A percentile compares a stretch with the other conserved stretches of the same genome.
phyloP scores from a whole-genome alignment of 2,329 filamentous ascomycete species.

The Ophiostoma tasmaniense region DNA sequence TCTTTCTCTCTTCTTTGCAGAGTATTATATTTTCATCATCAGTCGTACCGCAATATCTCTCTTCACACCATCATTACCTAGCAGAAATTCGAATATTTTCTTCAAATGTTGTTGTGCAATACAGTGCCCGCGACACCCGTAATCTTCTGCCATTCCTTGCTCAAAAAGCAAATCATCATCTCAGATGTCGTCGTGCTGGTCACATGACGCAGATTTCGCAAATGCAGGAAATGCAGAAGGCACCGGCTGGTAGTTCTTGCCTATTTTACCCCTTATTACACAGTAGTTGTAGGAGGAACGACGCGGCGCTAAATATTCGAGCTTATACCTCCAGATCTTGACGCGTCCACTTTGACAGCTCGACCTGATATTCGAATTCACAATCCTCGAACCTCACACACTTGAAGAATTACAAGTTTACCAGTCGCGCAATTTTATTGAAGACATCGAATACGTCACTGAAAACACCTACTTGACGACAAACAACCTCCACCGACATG shows the following conservation, averaged over 20 bases:
- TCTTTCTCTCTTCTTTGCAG: background rate
- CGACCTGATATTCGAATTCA: background rate
- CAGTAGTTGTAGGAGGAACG: background rate
- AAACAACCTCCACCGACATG: background rate
- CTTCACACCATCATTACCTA: background rate
- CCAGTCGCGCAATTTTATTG: background rate
- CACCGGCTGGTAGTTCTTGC: background rate
- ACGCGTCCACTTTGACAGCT: background rate
- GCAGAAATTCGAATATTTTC: background rate
- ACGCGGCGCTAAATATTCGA: background rate
- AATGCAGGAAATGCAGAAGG: background rate
- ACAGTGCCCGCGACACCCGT: too few relatives aligned
- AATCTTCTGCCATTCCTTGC: background rate
- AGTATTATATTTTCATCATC: too few relatives aligned
- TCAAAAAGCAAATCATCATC: conserved; percentile 6
- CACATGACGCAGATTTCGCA: background rate
- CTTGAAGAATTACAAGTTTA: background rate
- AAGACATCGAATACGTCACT: background rate
- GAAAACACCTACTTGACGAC: background rate
- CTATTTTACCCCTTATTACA: conserved; percentile 3
- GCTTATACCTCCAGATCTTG: background rate
- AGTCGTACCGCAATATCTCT: background rate
- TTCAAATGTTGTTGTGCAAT: too few relatives aligned
- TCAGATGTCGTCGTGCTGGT: background rate
- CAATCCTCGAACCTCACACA: background rate